Base-by-base conservation (phyloP, 169 alveolate genomes). In the Cryptosporidium sp. region DNA sequence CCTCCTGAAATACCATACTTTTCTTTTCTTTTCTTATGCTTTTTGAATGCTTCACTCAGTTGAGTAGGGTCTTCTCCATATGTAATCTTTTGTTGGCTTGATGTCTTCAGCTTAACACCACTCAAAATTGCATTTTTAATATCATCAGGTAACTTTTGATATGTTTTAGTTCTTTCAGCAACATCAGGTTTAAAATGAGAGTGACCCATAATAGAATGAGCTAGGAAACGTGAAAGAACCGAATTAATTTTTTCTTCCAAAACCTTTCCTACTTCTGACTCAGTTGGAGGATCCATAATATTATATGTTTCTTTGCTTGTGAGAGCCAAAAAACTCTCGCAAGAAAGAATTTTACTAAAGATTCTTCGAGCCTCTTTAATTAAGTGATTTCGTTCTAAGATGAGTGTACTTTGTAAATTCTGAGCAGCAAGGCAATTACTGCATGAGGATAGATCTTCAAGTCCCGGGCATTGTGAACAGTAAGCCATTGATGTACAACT, bases 381-480 rank as follows among this genome's bases (percentile, higher is more conserved):
- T 21, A 52, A 26, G 0, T 73, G 33, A 31, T 73, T 73, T 73
- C 71, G 23, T 73, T 33, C 31, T 3, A 73, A 52, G 8, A 73
- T 18, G 3, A 31, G 3, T 18, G 29, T 26, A 0, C 86, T 35
- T 14, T 52, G 56, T n/a, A 73, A 21, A 18, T n/a, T 73, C 37
- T 73, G 86, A 18, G 23, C 37, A n/a, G 68, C 69, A 14, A 52
- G 86, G 18, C 86, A 73, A 37, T 33, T 39, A 42, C 56, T 73
- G 10, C 86, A 73, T 31, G 86, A n/a, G 39, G 21, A 16, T 29
- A 73, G 33, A 56, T 73, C 86, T 21, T 73, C 71, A 60, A 73
- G 52, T 56, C 71, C 86, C 0, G 86, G 71, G n/a, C 86, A 73
- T 37, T 21, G 44, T 31, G 70, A 44, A 56, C 86, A 73, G 31